Evolutionary conservation across 129 eudicot genomes (phyloP).

Genomic region (Smallanthus sonchifolius): DNA sequence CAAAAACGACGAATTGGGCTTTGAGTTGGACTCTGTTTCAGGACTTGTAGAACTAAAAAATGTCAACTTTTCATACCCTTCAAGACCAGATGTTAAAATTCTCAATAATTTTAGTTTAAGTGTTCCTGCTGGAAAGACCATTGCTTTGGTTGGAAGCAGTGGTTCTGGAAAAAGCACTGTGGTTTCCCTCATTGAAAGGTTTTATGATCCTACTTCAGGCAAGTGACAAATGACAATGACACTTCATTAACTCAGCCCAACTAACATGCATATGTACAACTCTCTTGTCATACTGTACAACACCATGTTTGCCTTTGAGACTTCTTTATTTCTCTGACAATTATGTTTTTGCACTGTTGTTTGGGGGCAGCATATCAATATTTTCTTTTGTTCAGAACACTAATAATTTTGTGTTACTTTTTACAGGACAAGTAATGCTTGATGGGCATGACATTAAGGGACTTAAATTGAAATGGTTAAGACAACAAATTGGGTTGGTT

Average conservation of each 20-base stretch:
- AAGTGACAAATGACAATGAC: slow-evolving; percentile 19
- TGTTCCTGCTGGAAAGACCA: slow-evolving; percentile 87
- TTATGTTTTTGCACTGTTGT: slow-evolving; percentile 7
- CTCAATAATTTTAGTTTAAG: slow-evolving; percentile 54
- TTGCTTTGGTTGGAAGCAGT: slow-evolving; percentile 96
- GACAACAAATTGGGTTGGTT: slow-evolving; percentile 92
- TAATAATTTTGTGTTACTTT: slow-evolving; percentile 15
- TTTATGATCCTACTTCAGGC: slow-evolving; percentile 93
- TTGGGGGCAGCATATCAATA: slow-evolving; percentile 10
- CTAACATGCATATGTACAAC: slow-evolving; percentile 31
- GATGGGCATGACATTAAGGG: slow-evolving; percentile 88
- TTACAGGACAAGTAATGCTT: slow-evolving; percentile 71
- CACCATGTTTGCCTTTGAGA: slow-evolving; percentile 18
- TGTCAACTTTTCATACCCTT: slow-evolving; percentile 77
- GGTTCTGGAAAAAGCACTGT: slow-evolving; percentile 98
- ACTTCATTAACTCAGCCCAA: slow-evolving; percentile 28
- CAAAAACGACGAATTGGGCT: slow-evolving; percentile 51
- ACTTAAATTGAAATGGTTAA: slow-evolving; percentile 77
- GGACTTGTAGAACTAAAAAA: slow-evolving; percentile 73
- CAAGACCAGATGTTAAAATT: slow-evolving; percentile 75
- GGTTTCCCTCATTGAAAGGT: slow-evolving; percentile 89
- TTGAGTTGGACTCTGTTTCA: slow-evolving; percentile 62
- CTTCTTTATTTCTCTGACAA: slow-evolving; percentile 24
- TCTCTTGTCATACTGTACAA: slow-evolving; percentile 16
- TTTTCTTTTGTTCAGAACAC: slow-evolving; percentile 5